Conservation (phyloP, 208 protist genomes). For the Naegleria gruberi region DNA sequence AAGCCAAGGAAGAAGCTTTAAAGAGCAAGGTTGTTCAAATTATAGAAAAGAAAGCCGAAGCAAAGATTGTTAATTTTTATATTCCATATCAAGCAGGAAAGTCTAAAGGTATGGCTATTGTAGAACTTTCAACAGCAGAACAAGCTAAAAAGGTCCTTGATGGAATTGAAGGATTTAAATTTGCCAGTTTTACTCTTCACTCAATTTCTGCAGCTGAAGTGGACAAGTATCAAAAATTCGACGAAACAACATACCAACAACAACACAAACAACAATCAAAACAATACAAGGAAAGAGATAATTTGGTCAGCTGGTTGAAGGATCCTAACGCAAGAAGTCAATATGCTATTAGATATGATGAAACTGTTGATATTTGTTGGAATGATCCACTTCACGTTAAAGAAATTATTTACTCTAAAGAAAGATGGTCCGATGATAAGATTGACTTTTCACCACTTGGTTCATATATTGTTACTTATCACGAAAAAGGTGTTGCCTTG, state of each 20-base stretch:
- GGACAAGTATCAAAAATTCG: background rate
- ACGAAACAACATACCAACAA: background rate
- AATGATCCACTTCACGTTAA: background rate
- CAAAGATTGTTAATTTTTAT: background rate
- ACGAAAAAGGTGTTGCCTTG: background rate
- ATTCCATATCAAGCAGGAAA: conserved; percentile 1
- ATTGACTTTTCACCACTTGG: background rate
- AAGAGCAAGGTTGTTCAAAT: background rate
- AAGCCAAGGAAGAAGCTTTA: background rate
- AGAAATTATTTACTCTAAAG: background rate
- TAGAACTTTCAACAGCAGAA: background rate
- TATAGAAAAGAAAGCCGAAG: background rate
- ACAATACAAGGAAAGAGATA: background rate
- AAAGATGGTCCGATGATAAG: background rate
- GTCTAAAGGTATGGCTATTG: background rate
- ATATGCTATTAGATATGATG: background rate
- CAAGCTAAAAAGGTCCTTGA: background rate
- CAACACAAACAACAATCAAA: background rate
- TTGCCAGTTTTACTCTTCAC: background rate
- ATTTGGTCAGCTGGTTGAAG: background rate
- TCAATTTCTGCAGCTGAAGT: background rate
- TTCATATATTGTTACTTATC: background rate
- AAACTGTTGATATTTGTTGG: background rate
- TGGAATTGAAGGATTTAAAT: background rate
- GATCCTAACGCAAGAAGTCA: conserved; percentile 8